phyloP scores from a whole-genome alignment of 2,329 filamentous ascomycete genomes.

The Talaromyces pinophilus region DNA sequence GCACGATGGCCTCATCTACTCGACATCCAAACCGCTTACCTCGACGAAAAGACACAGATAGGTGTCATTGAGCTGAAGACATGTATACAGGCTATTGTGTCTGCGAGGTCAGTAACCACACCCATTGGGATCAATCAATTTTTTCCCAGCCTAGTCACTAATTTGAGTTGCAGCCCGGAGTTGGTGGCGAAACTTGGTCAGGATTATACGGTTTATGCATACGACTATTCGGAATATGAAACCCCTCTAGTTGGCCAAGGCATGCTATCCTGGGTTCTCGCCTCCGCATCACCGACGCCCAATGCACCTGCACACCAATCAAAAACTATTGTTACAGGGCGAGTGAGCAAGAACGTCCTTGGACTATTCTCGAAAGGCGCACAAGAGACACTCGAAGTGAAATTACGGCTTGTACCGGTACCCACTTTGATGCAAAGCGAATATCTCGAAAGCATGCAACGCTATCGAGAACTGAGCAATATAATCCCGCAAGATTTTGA shows the following conservation, averaged over 20 bases:
- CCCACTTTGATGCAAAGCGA: slow-evolving; percentile 63
- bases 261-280: slow-evolving; percentile 82
- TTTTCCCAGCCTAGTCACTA: slow-evolving; percentile 6
- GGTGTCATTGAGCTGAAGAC: slow-evolving; percentile 84
- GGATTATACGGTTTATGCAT: slow-evolving; percentile 96
- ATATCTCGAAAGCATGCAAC: slow-evolving; percentile 62
- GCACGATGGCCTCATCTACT: slow-evolving; percentile 80
- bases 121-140: slow-evolving; percentile 6
- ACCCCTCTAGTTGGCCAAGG: slow-evolving; percentile 92
- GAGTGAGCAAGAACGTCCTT: slow-evolving; percentile 82
- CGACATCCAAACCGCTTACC: slow-evolving; percentile 73
- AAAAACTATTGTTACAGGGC: slow-evolving; percentile 75
- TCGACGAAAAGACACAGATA: slow-evolving; percentile 79
- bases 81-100: slow-evolving; percentile 79
- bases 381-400: slow-evolving; percentile 90
- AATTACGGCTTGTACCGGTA: slow-evolving; percentile 79
- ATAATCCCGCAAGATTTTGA: slow-evolving; percentile 64
- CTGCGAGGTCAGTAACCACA: slow-evolving; percentile 53
- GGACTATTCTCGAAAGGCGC: slow-evolving; percentile 78
- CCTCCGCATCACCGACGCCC: slow-evolving; percentile 58
- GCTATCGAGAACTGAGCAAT: slow-evolving; percentile 60
- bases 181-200: slow-evolving; percentile 69
- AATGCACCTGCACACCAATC: slow-evolving; percentile 60
- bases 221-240: slow-evolving; percentile 94
- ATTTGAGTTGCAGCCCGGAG: slow-evolving; percentile 68